Evolutionary conservation across 306 rosid genomes (phyloP).

Genomic region (Boehmeria nivea): DNA sequence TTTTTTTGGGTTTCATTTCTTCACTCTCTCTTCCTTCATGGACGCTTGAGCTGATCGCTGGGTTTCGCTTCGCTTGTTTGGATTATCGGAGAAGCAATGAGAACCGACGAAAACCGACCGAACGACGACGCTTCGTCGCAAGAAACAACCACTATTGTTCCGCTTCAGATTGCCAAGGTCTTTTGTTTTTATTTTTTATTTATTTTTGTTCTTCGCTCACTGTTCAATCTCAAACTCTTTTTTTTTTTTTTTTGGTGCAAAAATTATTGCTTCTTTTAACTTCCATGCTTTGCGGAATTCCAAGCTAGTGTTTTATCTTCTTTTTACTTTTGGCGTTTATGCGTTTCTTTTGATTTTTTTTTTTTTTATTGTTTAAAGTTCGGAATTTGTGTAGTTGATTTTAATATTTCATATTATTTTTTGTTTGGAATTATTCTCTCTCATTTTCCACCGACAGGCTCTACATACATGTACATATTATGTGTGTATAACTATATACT

Average conservation of each 20-base stretch:
- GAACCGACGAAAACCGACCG: conserved; percentile 33
- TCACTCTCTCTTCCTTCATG: background rate
- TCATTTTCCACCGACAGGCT: background rate
- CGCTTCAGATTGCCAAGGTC: conserved; percentile 50
- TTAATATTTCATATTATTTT: background rate
- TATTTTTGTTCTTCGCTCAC: background rate
- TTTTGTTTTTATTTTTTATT: background rate
- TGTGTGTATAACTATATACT: background rate
- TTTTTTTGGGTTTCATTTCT: background rate
- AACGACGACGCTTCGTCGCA: conserved; percentile 25
- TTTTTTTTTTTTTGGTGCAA: background rate
- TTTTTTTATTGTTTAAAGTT: background rate
- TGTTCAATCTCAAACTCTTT: background rate
- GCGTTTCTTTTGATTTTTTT: background rate
- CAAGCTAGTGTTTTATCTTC: background rate
- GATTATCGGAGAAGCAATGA: conserved; percentile 37
- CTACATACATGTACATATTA: background rate
- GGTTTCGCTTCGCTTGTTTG: too few relatives aligned
- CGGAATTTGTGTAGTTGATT: background rate
- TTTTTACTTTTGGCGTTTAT: background rate
- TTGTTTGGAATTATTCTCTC: background rate
- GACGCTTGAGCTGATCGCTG: background rate
- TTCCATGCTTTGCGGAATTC: background rate
- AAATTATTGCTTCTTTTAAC: background rate
- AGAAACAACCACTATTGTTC: conserved; percentile 33